Evolutionary conservation across 805 yeast genomes (phyloP), one percentile per base, ranked within the genome.

Genomic region (Lachancea sp.): DNA sequence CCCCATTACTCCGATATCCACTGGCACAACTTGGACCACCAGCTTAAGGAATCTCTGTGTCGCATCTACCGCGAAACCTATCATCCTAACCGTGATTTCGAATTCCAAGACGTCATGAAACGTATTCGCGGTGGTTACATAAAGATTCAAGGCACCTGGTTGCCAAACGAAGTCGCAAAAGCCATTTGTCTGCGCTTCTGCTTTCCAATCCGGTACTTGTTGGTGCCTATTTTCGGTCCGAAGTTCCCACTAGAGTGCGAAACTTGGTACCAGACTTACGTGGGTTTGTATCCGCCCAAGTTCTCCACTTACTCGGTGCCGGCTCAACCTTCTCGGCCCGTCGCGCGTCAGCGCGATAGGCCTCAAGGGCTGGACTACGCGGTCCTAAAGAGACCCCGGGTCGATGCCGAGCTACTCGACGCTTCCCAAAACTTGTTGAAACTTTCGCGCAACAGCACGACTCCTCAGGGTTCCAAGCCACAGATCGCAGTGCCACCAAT

Each of bases 121-220:
- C 73, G 96, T 37, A 86, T 88, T 12, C 68, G 96, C 41, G 97
- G 97, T 34, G 97, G 96, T 2, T 86, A 78, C 53, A 71, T 88
- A 48, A 87, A 87, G 67, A 86, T 89, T 49, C 97, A 88, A 64
- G 97, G 97, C 3, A 86, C 96, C 7, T 89, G 96, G 96, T 64
- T 87, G 29, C 90, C 95, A 2, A 81, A 64, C 54, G 74, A 72
- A 8, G 68, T 83, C 37, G 87, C 94, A 18, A 71, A 70, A 45
- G 64, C 74, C 23, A 65, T 88, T 39, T 90, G 95, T 3, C 60
- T 75, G 24, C 73, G 82, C 38, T 83, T 87, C 52, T 84, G 95
- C 64, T 87, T 74, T 60, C 77, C 79, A 42, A 82, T 88, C 33
- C 68, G 96, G 42, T 83, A 68, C 56, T 76, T 83, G 16, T 64